Evolutionary conservation across 495 filamentous ascomycete species (phyloP), one percentile per base, ranked within the genome.

Genomic region (Podospora pseudopauciseta): DNA sequence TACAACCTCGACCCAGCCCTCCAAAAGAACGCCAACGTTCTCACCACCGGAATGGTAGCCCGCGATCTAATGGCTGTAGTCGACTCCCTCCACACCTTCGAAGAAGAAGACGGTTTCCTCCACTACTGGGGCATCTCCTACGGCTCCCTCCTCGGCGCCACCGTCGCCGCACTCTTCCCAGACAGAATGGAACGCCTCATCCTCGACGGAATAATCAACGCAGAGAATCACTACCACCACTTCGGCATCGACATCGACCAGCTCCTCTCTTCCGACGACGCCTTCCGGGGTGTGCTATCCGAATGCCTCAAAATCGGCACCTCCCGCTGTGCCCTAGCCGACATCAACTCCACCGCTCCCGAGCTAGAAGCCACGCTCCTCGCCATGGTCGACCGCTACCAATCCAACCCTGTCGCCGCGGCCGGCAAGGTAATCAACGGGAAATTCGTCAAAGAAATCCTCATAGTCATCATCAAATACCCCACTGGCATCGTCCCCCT

Each of bases 111-210:
- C 66, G 81, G 83, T 1, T 11, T 84, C 66, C 56, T 85, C 20
- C 70, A 79, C 61, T 85, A 78, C 65, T 85, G 78, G 80, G 82
- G 83, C 81, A 78, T 85, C 16, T 86, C 84, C 3, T 89, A 89
- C 73, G 87, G 87, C 6, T 86, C 86, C 19, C 63, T 86, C 11
- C 75, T 88, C 0, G 87, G 87, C 7, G 73, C 80, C 64, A 89
- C 73, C 39, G 78, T 79, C 58, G 79, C 79, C 6, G 70, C 78
- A 16, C 76, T 80, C 77, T 80, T 79, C 58, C 78, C 80, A 15
- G 75, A 78, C 54, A 71, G 77, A 13, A 75, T 82, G 1, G 78
- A 73, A 2, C 66, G 76, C 56, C 59, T 79, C 63, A 65, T 79
- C 18, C 67, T 80, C 16, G 79, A 80, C 65, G 79, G 79, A 39